Evolutionary conservation across 73 alveolate species (phyloP).

Genomic region (Durusdinium trenchii): DNA sequence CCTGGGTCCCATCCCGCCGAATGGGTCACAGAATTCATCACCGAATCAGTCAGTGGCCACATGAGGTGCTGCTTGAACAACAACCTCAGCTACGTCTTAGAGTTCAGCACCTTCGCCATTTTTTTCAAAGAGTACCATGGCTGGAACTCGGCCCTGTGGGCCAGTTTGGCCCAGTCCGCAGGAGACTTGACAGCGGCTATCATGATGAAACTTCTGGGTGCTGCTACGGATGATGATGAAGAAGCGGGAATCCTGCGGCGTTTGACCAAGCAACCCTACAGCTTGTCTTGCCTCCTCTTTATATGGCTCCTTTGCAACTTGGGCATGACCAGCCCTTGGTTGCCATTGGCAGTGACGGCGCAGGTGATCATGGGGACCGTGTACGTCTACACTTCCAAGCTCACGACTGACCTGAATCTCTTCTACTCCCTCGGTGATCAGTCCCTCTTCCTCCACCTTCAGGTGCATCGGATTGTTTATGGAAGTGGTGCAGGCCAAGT

Average conservation of each 20-base stretch:
- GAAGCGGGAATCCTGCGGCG: background rate
- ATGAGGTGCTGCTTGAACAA: background rate
- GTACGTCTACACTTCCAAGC: background rate
- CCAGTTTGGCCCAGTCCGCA: conserved; percentile 39
- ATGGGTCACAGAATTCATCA: no score
- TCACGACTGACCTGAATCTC: conserved; percentile 14
- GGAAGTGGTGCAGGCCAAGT: no score
- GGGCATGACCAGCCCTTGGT: conserved; percentile 50
- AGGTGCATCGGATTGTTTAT: no score
- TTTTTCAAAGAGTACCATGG: conserved; percentile 28
- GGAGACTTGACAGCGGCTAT: conserved; percentile 2
- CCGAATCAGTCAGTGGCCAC: no score
- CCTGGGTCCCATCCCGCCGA: no score
- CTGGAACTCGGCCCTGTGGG: conserved; percentile 38
- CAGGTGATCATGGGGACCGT: conserved; percentile 56
- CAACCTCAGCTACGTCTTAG: background rate
- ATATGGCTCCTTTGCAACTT: conserved; percentile 13
- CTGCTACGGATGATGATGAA: background rate
- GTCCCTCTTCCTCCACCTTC: background rate
- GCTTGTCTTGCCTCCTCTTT: background rate
- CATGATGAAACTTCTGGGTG: background rate
- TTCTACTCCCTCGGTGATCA: conserved; percentile 60
- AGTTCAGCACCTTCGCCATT: conserved; percentile 7
- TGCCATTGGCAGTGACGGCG: conserved; percentile 16
- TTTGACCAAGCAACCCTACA: background rate